A percentile compares a stretch with the other conserved stretches of the same genome.
Conservation (phyloP, 805 yeast genomes). For the Tetrapisispora arboricola region DNA sequence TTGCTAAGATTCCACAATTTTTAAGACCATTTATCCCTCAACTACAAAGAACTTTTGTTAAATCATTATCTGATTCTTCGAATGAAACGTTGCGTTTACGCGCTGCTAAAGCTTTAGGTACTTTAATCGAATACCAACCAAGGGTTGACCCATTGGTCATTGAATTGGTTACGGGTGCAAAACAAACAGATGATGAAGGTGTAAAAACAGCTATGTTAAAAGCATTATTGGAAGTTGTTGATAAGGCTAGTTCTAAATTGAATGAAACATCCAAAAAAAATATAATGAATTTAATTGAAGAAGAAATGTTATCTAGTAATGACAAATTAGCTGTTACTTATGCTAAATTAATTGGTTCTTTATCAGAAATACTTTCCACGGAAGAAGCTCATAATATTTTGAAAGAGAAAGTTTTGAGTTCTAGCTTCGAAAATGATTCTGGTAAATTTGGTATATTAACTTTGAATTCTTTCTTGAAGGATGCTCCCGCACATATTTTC, state of each 20-base stretch:
- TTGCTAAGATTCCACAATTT: conserved; percentile 78
- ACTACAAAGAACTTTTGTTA: conserved; percentile 91
- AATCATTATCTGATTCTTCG: conserved; percentile 70
- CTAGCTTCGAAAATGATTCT: conserved; percentile 33
- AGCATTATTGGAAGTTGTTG: conserved; percentile 74
- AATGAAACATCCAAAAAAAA: conserved; percentile 60
- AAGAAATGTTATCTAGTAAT: conserved; percentile 45
- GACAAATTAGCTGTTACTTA: conserved; percentile 64
- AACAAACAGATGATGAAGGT: conserved; percentile 50
- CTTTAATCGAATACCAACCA: conserved; percentile 80
- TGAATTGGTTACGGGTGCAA: conserved; percentile 72
- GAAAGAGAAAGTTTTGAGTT: conserved; percentile 45
- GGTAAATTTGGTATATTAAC: conserved; percentile 60
- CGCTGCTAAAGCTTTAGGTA: conserved; percentile 85
- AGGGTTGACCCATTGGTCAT: conserved; percentile 87
- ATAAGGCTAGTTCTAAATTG: conserved; percentile 68
- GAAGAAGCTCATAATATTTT: conserved; percentile 58
- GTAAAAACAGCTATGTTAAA: conserved; percentile 78
- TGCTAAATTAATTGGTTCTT: conserved; percentile 69
- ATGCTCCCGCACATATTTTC: conserved; percentile 59
- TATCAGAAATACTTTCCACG: conserved; percentile 52
- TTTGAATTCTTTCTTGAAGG: conserved; percentile 68
- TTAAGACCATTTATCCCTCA: conserved; percentile 95
- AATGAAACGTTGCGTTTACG: conserved; percentile 66
- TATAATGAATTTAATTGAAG: conserved; percentile 64